Evolutionary conservation across 768 basidiomycete genomes (phyloP).

Genomic region (Mycena venus): DNA sequence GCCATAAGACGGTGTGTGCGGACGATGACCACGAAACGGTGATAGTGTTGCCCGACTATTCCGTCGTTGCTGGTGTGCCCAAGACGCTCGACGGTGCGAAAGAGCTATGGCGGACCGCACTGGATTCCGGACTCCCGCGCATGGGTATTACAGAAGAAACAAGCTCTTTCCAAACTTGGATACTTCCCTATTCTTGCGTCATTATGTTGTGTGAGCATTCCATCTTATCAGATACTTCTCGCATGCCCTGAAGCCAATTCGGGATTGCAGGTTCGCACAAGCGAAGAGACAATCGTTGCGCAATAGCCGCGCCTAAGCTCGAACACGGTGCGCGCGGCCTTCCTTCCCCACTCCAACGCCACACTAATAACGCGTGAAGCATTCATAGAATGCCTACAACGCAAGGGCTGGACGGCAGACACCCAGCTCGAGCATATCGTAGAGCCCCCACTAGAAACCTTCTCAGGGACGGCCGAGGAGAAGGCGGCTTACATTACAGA

Average conservation of each 20-base stretch:
- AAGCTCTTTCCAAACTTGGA: slow-evolving; percentile 74
- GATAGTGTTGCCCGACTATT: slow-evolving; percentile 94
- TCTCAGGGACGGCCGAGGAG: slow-evolving; percentile 64
- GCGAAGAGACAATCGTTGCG: slow-evolving; percentile 91
- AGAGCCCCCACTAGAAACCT: slow-evolving; percentile 73
- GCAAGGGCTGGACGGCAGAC: slow-evolving; percentile 81
- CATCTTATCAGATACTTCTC: slow-evolving; percentile 18
- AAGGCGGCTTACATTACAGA: slow-evolving; percentile 67
- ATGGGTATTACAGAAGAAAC: slow-evolving; percentile 59
- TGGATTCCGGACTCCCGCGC: slow-evolving; percentile 71
- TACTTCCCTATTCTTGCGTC: slow-evolving; percentile 90
- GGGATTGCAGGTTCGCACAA: slow-evolving; percentile 86
- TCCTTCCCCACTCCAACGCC: neutral
- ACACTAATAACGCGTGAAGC: slow-evolving; percentile 52
- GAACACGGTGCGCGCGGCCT: slow-evolving; percentile 68
- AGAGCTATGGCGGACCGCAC: slow-evolving; percentile 72
- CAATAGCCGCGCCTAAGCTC: slow-evolving; percentile 87
- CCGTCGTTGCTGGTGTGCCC: slow-evolving; percentile 80
- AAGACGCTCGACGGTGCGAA: slow-evolving; percentile 75
- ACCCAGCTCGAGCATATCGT: slow-evolving; percentile 73
- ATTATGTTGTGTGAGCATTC: slow-evolving; percentile 84
- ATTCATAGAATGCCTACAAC: slow-evolving; percentile 72
- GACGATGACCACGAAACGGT: slow-evolving; percentile 79
- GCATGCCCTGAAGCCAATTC: slow-evolving; percentile 27
- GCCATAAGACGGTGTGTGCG: slow-evolving; percentile 80